Conservation (phyloP, 345 rosid species). For the Ricinus communis region DNA sequence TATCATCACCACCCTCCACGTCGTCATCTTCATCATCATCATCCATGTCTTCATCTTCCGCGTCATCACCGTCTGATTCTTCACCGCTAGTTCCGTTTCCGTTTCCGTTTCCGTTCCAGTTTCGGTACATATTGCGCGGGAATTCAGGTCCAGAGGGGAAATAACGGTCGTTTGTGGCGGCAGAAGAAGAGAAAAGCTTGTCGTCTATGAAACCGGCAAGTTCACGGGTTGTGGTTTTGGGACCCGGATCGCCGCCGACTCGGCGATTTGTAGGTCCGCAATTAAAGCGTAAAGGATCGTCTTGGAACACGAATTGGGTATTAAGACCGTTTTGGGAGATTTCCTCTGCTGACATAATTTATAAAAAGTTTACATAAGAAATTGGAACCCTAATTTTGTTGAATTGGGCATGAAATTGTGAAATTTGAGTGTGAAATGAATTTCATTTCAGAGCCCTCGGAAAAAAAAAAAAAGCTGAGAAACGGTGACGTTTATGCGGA, state of each 20-base stretch:
- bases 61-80: constrained; percentile 44
- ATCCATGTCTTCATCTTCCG: constrained; percentile 30
- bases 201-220: constrained; percentile 52
- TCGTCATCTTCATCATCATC: constrained; percentile 23
- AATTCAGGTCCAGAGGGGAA: constrained; percentile 34
- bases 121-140: constrained; percentile 21
- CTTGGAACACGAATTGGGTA: constrained; percentile 53
- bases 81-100: constrained; percentile 35
- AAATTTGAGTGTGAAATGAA: background rate
- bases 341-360: constrained; percentile 50
- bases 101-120: constrained; percentile 39
- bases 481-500: constrained; percentile 6
- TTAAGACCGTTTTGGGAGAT: constrained; percentile 44
- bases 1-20: constrained; percentile 6
- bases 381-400: constrained; percentile 22
- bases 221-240: constrained; percentile 45
- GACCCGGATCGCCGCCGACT: constrained; percentile 35
- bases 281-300: constrained; percentile 48
- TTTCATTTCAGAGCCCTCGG: background rate
- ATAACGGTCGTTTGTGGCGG: constrained; percentile 40
- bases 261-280: constrained; percentile 28
- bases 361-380: background rate
- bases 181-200: constrained; percentile 39
- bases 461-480: background rate
- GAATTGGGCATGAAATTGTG: background rate